Evolutionary conservation across 441 rosid genomes (phyloP).

Genomic region (Iberis amara): DNA sequence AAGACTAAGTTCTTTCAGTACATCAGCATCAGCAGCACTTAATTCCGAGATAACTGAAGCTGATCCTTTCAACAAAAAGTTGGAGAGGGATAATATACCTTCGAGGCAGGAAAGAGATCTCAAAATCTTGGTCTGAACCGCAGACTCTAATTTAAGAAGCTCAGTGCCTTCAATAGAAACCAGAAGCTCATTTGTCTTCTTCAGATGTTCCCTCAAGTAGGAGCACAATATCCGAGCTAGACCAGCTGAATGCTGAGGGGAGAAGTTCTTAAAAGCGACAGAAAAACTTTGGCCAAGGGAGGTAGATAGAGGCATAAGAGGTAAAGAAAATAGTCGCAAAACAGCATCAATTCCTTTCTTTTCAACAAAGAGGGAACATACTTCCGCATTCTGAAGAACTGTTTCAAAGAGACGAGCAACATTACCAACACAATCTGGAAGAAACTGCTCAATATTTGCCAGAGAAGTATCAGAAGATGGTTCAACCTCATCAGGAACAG

Average conservation of each 20-base stretch:
- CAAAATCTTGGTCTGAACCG: slow-evolving; percentile 51
- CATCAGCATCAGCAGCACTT: slow-evolving; percentile 88
- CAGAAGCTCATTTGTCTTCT: slow-evolving; percentile 50
- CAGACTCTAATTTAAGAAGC: slow-evolving; percentile 53
- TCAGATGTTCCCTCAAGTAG: slow-evolving; percentile 69
- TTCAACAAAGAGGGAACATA: slow-evolving; percentile 88
- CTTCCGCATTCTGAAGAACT: slow-evolving; percentile 94
- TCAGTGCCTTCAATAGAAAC: slow-evolving; percentile 56
- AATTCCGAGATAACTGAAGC: slow-evolving; percentile 70
- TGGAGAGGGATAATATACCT: slow-evolving; percentile 68
- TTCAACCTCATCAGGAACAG: slow-evolving; percentile 51
- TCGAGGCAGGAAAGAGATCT: slow-evolving; percentile 75
- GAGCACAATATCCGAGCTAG: slow-evolving; percentile 78
- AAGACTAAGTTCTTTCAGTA: slow-evolving; percentile 76
- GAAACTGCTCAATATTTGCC: slow-evolving; percentile 58
- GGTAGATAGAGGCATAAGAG: slow-evolving; percentile 74
- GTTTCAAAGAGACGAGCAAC: slow-evolving; percentile 89
- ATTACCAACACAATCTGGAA: slow-evolving; percentile 82
- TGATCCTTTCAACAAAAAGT: slow-evolving; percentile 78
- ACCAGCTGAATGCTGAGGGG: slow-evolving; percentile 82
- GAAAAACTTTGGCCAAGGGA: slow-evolving; percentile 77
- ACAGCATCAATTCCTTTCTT: slow-evolving; percentile 89
- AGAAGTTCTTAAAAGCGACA: slow-evolving; percentile 87
- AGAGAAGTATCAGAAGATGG: slow-evolving; percentile 50
- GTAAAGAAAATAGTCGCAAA: slow-evolving; percentile 67